phyloP scores from a whole-genome alignment of 176 grass and related monocot species.

The Phoenix roebelenii region DNA sequence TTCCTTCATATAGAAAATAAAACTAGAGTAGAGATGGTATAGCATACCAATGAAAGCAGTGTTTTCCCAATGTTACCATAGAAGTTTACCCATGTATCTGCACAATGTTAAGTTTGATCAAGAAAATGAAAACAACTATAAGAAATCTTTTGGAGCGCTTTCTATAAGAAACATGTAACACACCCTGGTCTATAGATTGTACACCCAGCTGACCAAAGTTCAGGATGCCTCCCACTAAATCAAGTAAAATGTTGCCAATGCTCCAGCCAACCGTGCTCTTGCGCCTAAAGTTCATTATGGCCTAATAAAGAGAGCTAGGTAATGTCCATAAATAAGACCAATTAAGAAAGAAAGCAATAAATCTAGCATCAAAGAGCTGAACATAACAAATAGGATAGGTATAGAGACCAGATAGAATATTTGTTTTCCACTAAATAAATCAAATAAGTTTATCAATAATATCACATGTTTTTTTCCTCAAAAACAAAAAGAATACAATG shows the following conservation, averaged over 20 bases:
- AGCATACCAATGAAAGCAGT: constrained; percentile 81
- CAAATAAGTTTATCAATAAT: too few relatives aligned
- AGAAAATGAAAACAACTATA: not conserved
- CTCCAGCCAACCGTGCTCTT: constrained; percentile 98
- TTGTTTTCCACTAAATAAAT: too few relatives aligned
- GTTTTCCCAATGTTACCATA: constrained; percentile 97
- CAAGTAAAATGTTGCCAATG: constrained; percentile 94
- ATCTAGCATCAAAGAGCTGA: too few relatives aligned
- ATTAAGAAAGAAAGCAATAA: not conserved
- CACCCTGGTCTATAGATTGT: constrained; percentile 91
- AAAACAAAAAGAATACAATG: too few relatives aligned
- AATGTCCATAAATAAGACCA: not conserved
- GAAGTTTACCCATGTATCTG: constrained; percentile 83
- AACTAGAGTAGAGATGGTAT: not conserved
- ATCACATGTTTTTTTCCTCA: too few relatives aligned
- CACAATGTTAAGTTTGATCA: constrained; percentile 26
- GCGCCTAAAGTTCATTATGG: constrained; percentile 68
- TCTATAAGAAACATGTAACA: constrained; percentile 11
- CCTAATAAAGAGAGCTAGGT: constrained; percentile 25
- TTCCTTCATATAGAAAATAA: not conserved
- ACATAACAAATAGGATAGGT: too few relatives aligned
- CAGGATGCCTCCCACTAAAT: constrained; percentile 63
- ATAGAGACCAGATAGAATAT: too few relatives aligned
- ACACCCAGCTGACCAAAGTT: constrained; percentile 94
- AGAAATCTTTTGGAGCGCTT: not conserved